These are phyloP conservation scores for Marsdenia floribunda DNA, from an alignment of 257 asterid species.

Conservation along the genomic window DNA sequence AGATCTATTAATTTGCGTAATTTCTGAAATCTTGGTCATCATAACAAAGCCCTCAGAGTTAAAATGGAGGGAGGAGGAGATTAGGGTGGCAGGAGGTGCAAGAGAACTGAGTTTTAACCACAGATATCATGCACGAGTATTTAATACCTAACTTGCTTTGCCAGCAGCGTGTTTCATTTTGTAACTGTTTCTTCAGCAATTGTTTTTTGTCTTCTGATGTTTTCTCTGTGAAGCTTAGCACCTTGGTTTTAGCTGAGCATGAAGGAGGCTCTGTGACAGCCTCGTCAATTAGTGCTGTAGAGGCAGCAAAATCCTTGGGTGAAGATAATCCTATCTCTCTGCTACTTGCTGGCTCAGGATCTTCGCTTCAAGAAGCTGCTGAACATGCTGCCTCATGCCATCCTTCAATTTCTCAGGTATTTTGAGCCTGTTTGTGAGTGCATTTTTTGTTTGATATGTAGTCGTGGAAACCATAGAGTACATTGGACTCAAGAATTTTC, in stretches of 20 bases:
- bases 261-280: constrained; percentile 66
- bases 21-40: not conserved
- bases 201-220: constrained; percentile 1
- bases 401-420: constrained; percentile 75
- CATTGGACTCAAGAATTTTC: not conserved
- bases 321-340: constrained; percentile 55
- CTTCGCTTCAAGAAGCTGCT: constrained; percentile 72
- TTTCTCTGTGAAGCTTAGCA: constrained; percentile 50
- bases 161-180: not conserved
- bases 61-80: not conserved
- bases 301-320: constrained; percentile 74
- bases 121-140: not conserved
- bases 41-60: not conserved
- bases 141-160: not conserved
- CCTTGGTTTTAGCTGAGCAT: constrained; percentile 79
- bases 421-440: not conserved
- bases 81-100: not conserved
- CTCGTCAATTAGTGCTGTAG: constrained; percentile 74
- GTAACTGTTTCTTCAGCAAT: not conserved
- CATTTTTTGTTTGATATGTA: not conserved
- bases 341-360: constrained; percentile 86
- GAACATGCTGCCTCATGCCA: constrained; percentile 67
- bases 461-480: no score
- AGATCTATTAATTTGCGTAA: not conserved
- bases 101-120: not conserved